Percentiles rank a stretch among this genome's conserved stretches.
Evolutionary conservation across 2,329 filamentous ascomycete species (phyloP).

Genomic region (Magnaporthiopsis poae): DNA sequence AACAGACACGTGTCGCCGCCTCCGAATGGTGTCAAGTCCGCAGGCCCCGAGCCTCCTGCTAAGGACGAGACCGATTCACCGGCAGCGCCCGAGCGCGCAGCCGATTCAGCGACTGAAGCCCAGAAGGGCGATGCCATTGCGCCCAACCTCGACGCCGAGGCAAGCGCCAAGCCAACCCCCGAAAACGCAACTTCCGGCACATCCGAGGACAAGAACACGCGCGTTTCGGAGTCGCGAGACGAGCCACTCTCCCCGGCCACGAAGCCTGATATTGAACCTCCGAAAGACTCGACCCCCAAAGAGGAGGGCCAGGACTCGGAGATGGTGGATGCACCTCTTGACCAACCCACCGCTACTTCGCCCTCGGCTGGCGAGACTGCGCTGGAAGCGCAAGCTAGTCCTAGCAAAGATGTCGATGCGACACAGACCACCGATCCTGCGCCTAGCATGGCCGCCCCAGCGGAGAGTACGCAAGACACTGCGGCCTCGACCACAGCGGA

Average conservation of each 20-base stretch:
- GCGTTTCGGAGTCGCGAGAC: background rate
- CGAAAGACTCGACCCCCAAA: conserved; percentile 7
- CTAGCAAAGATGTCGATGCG: background rate
- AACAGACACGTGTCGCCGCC: conserved; percentile 1
- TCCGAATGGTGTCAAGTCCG: conserved; percentile 5
- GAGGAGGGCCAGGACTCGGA: conserved; percentile 7
- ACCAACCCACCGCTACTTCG: background rate
- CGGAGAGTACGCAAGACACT: background rate
- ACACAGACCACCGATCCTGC: background rate
- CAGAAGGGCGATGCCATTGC: conserved; percentile 19
- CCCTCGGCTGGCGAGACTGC: background rate
- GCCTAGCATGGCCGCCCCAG: too few relatives aligned
- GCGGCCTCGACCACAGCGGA: conserved; percentile 13
- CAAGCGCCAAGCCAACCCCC: background rate
- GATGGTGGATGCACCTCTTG: background rate
- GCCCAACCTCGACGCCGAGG: conserved; percentile 18
- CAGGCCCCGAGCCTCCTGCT: conserved; percentile 1
- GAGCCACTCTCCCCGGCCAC: background rate
- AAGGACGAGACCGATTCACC: conserved; percentile 1
- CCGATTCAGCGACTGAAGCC: conserved; percentile 11
- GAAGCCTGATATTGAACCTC: background rate
- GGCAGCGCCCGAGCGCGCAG: conserved; percentile 5
- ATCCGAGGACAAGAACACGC: conserved; percentile 10
- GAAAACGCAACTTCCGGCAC: conserved; percentile 5
- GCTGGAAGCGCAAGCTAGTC: too few relatives aligned